Percentiles rank a stretch among this genome's conserved stretches.
Evolutionary conservation across 2,329 filamentous ascomycete genomes (phyloP).

Genomic region (Xylaria sp.): DNA sequence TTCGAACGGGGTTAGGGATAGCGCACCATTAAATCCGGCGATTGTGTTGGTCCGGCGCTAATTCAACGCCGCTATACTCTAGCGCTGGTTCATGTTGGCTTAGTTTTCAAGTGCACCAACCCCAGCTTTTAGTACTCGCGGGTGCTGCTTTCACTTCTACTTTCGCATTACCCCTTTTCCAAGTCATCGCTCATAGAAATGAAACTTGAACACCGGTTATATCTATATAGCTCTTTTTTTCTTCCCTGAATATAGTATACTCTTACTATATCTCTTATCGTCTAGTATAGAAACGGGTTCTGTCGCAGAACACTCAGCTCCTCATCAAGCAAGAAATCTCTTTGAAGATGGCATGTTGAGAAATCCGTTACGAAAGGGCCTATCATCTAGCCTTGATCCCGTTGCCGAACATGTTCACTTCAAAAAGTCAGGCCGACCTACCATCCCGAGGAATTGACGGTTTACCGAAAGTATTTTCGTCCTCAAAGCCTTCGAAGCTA

Average conservation of each 20-base stretch:
- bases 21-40: not conserved
- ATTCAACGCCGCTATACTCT: constrained; percentile 1
- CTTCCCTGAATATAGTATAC: not conserved
- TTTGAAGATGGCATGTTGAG: constrained; percentile 34
- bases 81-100: not conserved
- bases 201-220: not conserved
- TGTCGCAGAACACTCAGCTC: constrained; percentile 28
- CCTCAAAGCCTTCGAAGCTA: constrained; percentile 35
- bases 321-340: constrained; percentile 19
- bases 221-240: not conserved
- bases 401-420: constrained; percentile 29
- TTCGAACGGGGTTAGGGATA: too few relatives aligned
- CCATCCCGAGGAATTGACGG: constrained; percentile 32
- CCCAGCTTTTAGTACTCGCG: not conserved
- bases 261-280: not conserved
- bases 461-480: constrained; percentile 34
- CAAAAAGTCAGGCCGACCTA: constrained; percentile 24
- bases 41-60: not conserved
- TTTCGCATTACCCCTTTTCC: not conserved
- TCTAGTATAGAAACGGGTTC: constrained; percentile 16
- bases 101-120: not conserved
- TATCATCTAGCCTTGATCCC: constrained; percentile 19
- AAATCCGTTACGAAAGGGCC: constrained; percentile 23
- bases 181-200: not conserved
- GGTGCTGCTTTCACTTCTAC: not conserved